Evolutionary conservation across 202 grass and related monocot species (phyloP).

Genomic region (Panicum virgatum): DNA sequence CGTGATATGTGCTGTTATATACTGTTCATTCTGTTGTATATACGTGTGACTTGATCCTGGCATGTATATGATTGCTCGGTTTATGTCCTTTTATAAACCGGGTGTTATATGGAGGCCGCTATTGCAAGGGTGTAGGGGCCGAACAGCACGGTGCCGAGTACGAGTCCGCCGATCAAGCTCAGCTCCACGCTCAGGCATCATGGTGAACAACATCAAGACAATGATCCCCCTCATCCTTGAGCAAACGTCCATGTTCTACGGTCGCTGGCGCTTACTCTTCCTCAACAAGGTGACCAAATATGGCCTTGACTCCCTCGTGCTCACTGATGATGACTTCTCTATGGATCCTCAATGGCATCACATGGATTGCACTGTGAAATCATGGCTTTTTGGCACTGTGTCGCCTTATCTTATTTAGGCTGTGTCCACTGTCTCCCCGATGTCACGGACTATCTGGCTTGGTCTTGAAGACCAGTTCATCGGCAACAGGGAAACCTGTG

Average conservation of each 20-base stretch:
- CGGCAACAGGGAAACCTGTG: neutral
- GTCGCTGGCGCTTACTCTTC: neutral
- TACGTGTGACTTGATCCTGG: too few relatives aligned
- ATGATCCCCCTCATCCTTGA: neutral
- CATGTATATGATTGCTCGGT: too few relatives aligned
- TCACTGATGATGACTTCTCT: neutral
- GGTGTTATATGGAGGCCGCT: too few relatives aligned
- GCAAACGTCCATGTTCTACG: neutral
- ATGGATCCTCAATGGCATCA: neutral
- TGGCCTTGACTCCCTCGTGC: neutral
- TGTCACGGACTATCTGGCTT: neutral
- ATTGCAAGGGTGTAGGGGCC: neutral
- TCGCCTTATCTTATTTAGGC: neutral
- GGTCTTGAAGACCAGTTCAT: neutral
- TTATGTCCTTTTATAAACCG: too few relatives aligned
- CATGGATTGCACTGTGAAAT: neutral
- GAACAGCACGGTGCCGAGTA: neutral
- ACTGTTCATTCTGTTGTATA: too few relatives aligned
- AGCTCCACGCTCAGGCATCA: neutral
- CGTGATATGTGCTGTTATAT: too few relatives aligned
- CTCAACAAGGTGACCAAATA: neutral
- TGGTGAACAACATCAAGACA: neutral
- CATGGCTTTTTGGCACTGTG: neutral
- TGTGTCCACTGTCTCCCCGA: neutral
- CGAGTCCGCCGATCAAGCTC: neutral